These are phyloP conservation scores for Auriscalpium vulgare DNA, from an alignment of 768 basidiomycete species.

Conservation along the genomic window DNA sequence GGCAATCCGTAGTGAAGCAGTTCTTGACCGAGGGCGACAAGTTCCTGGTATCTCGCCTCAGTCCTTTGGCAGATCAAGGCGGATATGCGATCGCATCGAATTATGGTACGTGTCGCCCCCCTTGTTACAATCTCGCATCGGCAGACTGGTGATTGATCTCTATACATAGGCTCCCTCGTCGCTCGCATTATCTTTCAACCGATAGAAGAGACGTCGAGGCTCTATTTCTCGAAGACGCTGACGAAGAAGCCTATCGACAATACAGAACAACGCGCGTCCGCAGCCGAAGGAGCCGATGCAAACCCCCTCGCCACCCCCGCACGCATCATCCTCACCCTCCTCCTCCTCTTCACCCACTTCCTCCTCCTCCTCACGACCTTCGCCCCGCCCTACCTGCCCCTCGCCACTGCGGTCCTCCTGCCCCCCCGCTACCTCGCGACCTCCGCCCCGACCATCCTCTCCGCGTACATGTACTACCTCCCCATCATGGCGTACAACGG, in stretches of 20 bases:
- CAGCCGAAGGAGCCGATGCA: not conserved
- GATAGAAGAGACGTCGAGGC: constrained; percentile 84
- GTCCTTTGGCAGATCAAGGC: constrained; percentile 81
- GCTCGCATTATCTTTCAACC: constrained; percentile 94
- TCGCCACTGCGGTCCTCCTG: constrained; percentile 61
- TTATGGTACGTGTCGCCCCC: constrained; percentile 54
- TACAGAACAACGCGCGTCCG: constrained; percentile 7
- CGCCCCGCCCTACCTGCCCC: constrained; percentile 64
- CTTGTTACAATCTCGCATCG: not conserved
- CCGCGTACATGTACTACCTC: constrained; percentile 81
- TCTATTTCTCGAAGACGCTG: constrained; percentile 75
- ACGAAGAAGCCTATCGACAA: constrained; percentile 14
- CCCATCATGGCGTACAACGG: constrained; percentile 89
- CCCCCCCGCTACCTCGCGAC: constrained; percentile 64
- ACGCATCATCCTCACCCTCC: constrained; percentile 34
- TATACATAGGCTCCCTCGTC: constrained; percentile 68
- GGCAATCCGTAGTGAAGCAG: constrained; percentile 88
- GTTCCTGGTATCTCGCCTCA: constrained; percentile 76
- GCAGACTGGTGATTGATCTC: not conserved
- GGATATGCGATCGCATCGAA: constrained; percentile 95
- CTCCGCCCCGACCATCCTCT: constrained; percentile 71
- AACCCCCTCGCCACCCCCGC: constrained; percentile 30
- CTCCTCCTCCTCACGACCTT: constrained; percentile 68
- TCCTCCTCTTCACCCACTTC: constrained; percentile 63
- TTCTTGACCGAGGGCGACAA: constrained; percentile 95